A percentile compares a stretch with the other conserved stretches of the same genome.
Conservation (phyloP, 768 basidiomycete species). For the Lentinula boryana region DNA sequence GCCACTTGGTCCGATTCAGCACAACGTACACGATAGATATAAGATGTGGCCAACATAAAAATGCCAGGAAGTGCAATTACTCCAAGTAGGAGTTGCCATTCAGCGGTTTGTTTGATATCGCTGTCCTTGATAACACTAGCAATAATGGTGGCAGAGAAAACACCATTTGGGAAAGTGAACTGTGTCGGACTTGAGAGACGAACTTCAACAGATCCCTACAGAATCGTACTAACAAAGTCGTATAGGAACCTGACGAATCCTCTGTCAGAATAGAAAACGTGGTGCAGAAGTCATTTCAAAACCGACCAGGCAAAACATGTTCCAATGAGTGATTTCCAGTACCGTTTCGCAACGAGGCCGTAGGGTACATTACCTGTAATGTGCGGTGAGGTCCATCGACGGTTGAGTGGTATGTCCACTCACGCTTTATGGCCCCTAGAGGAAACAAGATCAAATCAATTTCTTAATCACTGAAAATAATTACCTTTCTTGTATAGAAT, state of each 20-base stretch:
- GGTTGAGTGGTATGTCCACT: conserved; percentile 9
- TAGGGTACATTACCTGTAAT: conserved; percentile 43
- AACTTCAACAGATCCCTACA: background rate
- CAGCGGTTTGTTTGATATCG: conserved; percentile 53
- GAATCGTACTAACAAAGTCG: conserved; percentile 43
- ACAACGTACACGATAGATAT: conserved; percentile 19
- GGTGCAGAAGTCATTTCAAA: background rate
- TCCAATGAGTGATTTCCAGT: conserved; percentile 66
- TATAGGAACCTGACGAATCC: conserved; percentile 51
- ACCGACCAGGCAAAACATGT: conserved; percentile 67
- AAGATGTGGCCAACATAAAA: conserved; percentile 27
- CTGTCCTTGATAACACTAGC: conserved; percentile 54
- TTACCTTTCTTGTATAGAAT: conserved; percentile 49
- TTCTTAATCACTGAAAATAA: background rate
- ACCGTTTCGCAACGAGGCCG: conserved; percentile 47
- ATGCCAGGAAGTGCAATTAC: conserved; percentile 59
- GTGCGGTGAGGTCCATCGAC: background rate
- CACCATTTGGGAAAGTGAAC: conserved; percentile 70
- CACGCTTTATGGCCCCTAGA: conserved; percentile 51
- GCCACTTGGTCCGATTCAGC: conserved; percentile 12
- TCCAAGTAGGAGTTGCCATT: conserved; percentile 65
- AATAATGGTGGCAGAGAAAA: conserved; percentile 65
- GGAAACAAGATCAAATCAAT: background rate
- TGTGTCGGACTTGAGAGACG: conserved; percentile 13
- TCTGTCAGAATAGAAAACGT: background rate